These are phyloP conservation scores for Hypoxylon sp. DNA, from an alignment of 2,329 filamentous ascomycete genomes.

Conservation along the genomic window DNA sequence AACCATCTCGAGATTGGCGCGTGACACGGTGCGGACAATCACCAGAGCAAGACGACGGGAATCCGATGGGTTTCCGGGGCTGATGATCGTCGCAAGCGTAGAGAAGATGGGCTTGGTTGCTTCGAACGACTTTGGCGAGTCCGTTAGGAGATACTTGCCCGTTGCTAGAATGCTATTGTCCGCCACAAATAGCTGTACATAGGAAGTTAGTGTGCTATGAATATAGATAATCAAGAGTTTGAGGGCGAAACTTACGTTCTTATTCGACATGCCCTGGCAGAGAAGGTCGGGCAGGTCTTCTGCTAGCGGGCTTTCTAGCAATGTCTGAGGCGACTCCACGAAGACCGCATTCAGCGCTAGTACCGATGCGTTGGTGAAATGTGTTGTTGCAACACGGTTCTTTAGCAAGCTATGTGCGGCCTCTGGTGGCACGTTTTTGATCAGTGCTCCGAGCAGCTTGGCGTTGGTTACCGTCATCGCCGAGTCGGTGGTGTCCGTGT, in stretches of 20 bases:
- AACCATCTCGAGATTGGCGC: conserved; percentile 80
- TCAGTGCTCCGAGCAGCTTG: conserved; percentile 85
- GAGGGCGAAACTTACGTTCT: conserved; percentile 66
- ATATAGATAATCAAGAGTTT: conserved; percentile 11
- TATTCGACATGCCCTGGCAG: conserved; percentile 79
- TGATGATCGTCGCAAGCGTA: conserved; percentile 76
- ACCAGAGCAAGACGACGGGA: conserved; percentile 87
- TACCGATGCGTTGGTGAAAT: conserved; percentile 80
- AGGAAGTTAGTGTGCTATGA: conserved; percentile 8
- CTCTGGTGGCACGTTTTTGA: conserved; percentile 83
- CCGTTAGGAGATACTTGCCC: conserved; percentile 85
- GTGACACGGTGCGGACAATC: conserved; percentile 83
- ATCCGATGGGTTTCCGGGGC: conserved; percentile 80
- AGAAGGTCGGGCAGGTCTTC: conserved; percentile 82
- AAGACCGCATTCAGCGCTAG: conserved; percentile 90
- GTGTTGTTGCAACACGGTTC: conserved; percentile 79
- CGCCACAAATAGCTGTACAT: conserved; percentile 75
- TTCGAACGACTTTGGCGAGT: conserved; percentile 76
- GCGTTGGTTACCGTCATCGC: conserved; percentile 89
- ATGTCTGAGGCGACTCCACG: conserved; percentile 75
- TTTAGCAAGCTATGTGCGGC: conserved; percentile 67
- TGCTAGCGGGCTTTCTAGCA: conserved; percentile 71
- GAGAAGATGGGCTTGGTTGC: conserved; percentile 82
- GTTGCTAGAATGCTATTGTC: conserved; percentile 90
- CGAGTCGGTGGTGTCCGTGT: conserved; percentile 77